Conservation (phyloP, 441 rosid genomes). For the Raphanus hybrid region DNA sequence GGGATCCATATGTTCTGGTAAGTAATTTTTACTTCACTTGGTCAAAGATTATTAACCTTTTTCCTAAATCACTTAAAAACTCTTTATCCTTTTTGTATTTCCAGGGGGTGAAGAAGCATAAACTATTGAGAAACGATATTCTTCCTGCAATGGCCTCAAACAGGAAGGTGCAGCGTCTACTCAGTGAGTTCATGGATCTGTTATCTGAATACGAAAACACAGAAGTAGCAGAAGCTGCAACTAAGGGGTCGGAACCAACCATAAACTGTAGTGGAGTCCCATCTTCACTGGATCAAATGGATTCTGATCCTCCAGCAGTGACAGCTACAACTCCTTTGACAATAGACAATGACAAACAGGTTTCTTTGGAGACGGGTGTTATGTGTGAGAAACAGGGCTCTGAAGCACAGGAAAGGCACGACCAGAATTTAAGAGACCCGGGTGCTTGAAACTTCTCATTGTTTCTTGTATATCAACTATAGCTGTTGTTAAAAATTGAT, state of each 20-base stretch:
- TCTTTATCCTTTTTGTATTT: constrained; percentile 18
- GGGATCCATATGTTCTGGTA: constrained; percentile 95
- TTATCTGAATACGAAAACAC: constrained; percentile 76
- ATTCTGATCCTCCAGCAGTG: constrained; percentile 32
- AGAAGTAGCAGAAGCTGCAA: constrained; percentile 38
- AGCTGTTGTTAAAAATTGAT: constrained; percentile 21
- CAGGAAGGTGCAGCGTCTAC: constrained; percentile 93
- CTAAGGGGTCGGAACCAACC: constrained; percentile 25
- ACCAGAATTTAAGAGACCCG: constrained; percentile 34
- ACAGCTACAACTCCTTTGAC: constrained; percentile 38
- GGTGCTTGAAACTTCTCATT: constrained; percentile 44
- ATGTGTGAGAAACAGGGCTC: constrained; percentile 28
- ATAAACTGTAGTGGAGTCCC: constrained; percentile 33
- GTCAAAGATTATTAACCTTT: not conserved
- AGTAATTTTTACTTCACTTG: constrained; percentile 34
- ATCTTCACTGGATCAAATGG: constrained; percentile 43
- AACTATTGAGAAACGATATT: constrained; percentile 81
- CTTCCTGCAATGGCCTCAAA: constrained; percentile 98
- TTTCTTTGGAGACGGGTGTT: constrained; percentile 20
- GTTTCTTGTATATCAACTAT: constrained; percentile 37
- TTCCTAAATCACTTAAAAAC: not conserved
- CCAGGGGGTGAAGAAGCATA: constrained; percentile 94
- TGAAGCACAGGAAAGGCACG: constrained; percentile 38
- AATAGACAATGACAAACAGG: constrained; percentile 33
- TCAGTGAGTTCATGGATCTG: constrained; percentile 91